phyloP scores from a whole-genome alignment of 768 basidiomycete species.

The Serpula lacrymans region DNA sequence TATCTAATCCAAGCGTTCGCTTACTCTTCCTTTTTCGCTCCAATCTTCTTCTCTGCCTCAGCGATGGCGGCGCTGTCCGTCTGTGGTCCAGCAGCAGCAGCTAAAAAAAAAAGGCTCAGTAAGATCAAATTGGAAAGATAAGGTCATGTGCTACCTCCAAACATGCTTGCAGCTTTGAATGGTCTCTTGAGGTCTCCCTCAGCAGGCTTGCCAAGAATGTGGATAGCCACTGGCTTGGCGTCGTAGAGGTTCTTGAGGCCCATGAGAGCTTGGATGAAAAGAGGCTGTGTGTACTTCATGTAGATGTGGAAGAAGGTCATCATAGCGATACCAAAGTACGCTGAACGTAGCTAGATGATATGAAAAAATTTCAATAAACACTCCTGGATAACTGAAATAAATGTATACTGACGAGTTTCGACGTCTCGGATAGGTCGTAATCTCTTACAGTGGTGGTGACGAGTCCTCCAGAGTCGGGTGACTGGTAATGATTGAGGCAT shows the following conservation, averaged over 20 bases:
- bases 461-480: slow-evolving; percentile 65
- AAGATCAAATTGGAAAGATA: neutral
- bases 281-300: slow-evolving; percentile 92
- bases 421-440: slow-evolving; percentile 87
- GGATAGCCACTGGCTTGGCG: slow-evolving; percentile 78
- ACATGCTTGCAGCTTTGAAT: slow-evolving; percentile 75
- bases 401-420: slow-evolving; percentile 64
- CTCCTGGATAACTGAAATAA: neutral
- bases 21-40: slow-evolving; percentile 80
- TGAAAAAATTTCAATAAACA: neutral
- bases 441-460: slow-evolving; percentile 91
- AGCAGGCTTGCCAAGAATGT: slow-evolving; percentile 74
- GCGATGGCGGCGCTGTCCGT: slow-evolving; percentile 86
- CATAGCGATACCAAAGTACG: slow-evolving; percentile 76
- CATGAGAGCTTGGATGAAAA: slow-evolving; percentile 95
- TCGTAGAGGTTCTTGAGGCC: slow-evolving; percentile 90
- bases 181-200: slow-evolving; percentile 89
- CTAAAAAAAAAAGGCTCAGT: slow-evolving; percentile 6
- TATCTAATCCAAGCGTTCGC: too few relatives aligned
- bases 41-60: slow-evolving; percentile 84
- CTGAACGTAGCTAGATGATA: slow-evolving; percentile 51
- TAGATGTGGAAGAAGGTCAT: slow-evolving; percentile 93
- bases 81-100: slow-evolving; percentile 62
- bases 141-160: slow-evolving; percentile 51
- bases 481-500: slow-evolving; percentile 29